A percentile compares a stretch with the other conserved stretches of the same genome.
Conservation (phyloP, 1,284 basidiomycete genomes). For the Laetiporus sulphureus region DNA sequence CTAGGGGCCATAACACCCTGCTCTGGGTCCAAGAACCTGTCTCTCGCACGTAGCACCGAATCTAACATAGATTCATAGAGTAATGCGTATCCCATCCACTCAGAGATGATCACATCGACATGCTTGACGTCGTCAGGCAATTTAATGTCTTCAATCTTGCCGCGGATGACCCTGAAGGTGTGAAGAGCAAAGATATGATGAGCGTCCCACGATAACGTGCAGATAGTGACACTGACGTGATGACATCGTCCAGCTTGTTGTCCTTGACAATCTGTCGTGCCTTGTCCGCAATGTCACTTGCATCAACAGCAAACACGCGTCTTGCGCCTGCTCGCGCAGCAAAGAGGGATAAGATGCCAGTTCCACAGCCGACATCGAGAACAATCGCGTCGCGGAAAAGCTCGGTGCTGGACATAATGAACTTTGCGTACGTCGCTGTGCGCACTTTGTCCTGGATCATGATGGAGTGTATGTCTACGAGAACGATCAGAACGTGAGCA, state of each 20-base stretch:
- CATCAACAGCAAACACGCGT: constrained; percentile 92
- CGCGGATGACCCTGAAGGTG: constrained; percentile 61
- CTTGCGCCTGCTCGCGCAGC: constrained; percentile 90
- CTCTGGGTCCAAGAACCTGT: constrained; percentile 70
- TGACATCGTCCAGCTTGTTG: constrained; percentile 72
- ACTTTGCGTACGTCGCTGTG: constrained; percentile 89
- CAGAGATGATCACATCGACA: constrained; percentile 92
- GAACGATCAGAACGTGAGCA: no score
- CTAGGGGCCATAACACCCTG: constrained; percentile 89
- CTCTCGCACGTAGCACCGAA: constrained; percentile 84
- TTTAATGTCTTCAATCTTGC: constrained; percentile 83
- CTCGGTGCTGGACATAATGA: constrained; percentile 81
- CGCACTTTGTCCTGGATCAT: constrained; percentile 89
- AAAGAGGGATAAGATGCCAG: constrained; percentile 89
- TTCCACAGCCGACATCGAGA: constrained; percentile 94
- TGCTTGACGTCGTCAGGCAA: constrained; percentile 64
- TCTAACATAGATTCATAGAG: constrained; percentile 98
- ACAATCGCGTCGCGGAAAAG: constrained; percentile 86
- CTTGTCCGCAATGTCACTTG: constrained; percentile 80
- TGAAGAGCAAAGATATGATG: not conserved
- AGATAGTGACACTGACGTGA: constrained; percentile 50
- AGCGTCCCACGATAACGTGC: not conserved
- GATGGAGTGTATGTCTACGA: constrained; percentile 76
- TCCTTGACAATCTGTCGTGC: constrained; percentile 77
- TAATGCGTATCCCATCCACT: constrained; percentile 97